Percentiles rank a stretch among this genome's conserved stretches.
These are phyloP conservation scores for Talaromyces borbonicus DNA, from an alignment of 495 filamentous ascomycete species.

Conservation along the genomic window DNA sequence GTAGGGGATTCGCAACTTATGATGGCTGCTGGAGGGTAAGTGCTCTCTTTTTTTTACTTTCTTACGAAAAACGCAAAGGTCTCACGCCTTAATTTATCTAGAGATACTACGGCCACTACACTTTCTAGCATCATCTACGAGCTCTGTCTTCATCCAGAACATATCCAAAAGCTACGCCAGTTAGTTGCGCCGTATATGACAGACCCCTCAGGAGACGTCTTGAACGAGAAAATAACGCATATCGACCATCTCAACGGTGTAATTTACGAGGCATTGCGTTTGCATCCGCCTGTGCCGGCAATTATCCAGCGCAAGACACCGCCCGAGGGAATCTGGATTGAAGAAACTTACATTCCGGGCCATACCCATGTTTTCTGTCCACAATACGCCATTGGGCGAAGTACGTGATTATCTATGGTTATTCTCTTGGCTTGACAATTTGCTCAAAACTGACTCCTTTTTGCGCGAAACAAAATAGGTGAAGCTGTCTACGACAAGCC, in stretches of 20 bases:
- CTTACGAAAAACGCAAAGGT: conserved; percentile 21
- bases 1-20: conserved; percentile 23
- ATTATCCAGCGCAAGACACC: conserved; percentile 32
- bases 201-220: conserved; percentile 11
- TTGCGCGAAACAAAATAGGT: conserved; percentile 1
- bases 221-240: conserved; percentile 13
- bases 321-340: conserved; percentile 35
- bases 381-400: conserved; percentile 23
- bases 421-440: too few species aligned
- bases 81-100: conserved; percentile 22
- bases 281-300: conserved; percentile 17
- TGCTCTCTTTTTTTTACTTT: conserved; percentile 13
- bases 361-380: conserved; percentile 28
- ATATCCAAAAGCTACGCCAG: conserved; percentile 19
- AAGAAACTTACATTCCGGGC: conserved; percentile 35
- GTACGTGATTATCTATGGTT: conserved; percentile 14
- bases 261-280: conserved; percentile 32
- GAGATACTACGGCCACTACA: conserved; percentile 47
- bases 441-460: not conserved
- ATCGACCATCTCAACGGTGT: conserved; percentile 30
- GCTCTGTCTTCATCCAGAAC: conserved; percentile 32
- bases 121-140: conserved; percentile 38
- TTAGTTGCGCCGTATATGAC: conserved; percentile 9
- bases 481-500: conserved; percentile 17
- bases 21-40: conserved; percentile 31